Conservation (phyloP, 169 alveolate species). For the Eimeria maxima region DNA sequence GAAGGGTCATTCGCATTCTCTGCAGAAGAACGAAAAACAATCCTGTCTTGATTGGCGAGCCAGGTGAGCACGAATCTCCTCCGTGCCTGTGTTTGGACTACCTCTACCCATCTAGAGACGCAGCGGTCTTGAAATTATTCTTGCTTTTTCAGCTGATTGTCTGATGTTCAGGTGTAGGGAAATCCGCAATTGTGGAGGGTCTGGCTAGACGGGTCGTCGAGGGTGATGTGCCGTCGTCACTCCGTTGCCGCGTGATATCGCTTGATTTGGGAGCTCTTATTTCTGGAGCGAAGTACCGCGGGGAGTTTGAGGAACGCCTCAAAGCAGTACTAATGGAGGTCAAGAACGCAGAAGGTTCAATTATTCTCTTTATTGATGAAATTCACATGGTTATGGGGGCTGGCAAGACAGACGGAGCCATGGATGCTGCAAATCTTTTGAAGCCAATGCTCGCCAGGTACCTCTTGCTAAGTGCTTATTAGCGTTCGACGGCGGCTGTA, state of each 20-base stretch:
- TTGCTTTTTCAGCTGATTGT: not conserved
- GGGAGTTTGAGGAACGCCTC: constrained; percentile 95
- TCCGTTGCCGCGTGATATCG: constrained; percentile 90
- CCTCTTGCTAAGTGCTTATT: not conserved
- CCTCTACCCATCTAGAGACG: not conserved
- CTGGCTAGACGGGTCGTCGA: constrained; percentile 92
- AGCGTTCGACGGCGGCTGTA: not conserved
- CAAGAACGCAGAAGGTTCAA: constrained; percentile 93
- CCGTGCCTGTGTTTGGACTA: not conserved
- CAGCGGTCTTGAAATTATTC: not conserved
- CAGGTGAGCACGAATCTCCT: constrained; percentile 80
- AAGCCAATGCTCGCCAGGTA: constrained; percentile 88
- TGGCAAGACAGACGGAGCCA: constrained; percentile 94
- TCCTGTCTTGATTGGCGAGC: constrained; percentile 93
- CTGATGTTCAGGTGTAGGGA: constrained; percentile 88
- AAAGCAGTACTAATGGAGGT: constrained; percentile 93
- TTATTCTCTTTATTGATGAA: constrained; percentile 94
- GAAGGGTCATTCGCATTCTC: constrained; percentile 91
- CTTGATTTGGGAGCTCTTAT: constrained; percentile 91
- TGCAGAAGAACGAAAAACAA: constrained; percentile 93
- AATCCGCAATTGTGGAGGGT: constrained; percentile 96
- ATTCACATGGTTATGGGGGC: constrained; percentile 95
- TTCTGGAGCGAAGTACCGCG: constrained; percentile 93
- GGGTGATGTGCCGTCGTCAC: constrained; percentile 94
- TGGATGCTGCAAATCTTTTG: constrained; percentile 90